phyloP scores from a whole-genome alignment of 2,329 filamentous ascomycete genomes.

The Trichoderma pleuroti region DNA sequence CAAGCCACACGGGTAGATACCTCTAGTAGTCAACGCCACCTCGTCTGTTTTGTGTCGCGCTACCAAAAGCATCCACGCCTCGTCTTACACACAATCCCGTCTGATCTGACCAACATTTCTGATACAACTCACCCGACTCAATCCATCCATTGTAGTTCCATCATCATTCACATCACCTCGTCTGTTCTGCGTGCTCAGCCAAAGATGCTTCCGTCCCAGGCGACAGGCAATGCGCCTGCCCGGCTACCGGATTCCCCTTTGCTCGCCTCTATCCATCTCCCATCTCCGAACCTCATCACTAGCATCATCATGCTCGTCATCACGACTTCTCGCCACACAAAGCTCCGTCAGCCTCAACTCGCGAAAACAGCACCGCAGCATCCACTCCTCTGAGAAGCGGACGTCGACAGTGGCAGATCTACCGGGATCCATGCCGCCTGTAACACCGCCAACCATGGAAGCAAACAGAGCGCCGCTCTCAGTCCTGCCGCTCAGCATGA shows the following conservation, averaged over 20 bases:
- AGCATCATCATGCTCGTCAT: conserved; percentile 14
- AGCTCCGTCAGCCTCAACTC: neutral
- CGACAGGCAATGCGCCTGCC: conserved; percentile 25
- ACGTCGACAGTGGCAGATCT: conserved; percentile 35
- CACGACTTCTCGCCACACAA: conserved; percentile 19
- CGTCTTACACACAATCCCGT: neutral
- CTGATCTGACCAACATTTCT: neutral
- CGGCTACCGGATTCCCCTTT: conserved; percentile 19
- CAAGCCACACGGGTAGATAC: neutral
- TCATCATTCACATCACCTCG: neutral
- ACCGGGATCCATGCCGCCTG: conserved; percentile 30
- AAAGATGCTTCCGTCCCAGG: conserved; percentile 25
- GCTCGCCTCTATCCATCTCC: conserved; percentile 6
- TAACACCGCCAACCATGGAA: conserved; percentile 26
- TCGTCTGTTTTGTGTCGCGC: neutral
- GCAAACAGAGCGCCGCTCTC: conserved; percentile 51
- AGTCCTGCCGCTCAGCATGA: conserved; percentile 61
- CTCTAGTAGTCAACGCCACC: neutral
- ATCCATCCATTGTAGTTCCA: neutral
- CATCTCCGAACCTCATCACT: conserved; percentile 14
- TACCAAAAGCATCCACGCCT: conserved; percentile 1
- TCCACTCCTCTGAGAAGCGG: conserved; percentile 38
- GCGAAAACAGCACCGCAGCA: conserved; percentile 26
- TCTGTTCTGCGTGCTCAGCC: neutral
- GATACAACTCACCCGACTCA: neutral